Evolutionary conservation across 192 early-diverging fungal genomes (phyloP).

Genomic region (Geosiphon pyriformis): DNA sequence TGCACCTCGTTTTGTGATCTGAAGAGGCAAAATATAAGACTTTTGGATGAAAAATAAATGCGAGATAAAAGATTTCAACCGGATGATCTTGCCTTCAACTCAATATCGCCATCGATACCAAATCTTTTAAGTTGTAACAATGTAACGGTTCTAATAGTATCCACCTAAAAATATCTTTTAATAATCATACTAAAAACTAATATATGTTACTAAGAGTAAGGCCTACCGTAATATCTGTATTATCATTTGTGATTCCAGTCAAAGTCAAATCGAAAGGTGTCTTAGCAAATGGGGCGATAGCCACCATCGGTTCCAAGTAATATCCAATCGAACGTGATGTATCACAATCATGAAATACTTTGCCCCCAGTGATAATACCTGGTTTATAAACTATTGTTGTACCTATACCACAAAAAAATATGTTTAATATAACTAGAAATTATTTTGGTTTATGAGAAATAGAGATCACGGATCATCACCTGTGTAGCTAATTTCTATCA

Average conservation of each 20-base stretch:
- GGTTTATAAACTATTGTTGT: conserved; percentile 82
- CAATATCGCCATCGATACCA: conserved; percentile 78
- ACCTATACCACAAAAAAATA: conserved; percentile 36
- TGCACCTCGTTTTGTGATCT: conserved; percentile 84
- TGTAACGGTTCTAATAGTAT: conserved; percentile 85
- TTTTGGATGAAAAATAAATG: conserved; percentile 1
- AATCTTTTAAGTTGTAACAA: conserved; percentile 80
- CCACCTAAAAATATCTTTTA: conserved; percentile 48
- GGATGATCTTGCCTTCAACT: conserved; percentile 59
- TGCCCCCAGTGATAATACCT: conserved; percentile 86
- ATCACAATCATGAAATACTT: conserved; percentile 82
- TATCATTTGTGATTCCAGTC: conserved; percentile 90
- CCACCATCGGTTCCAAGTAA: conserved; percentile 87
- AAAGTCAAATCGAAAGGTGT: conserved; percentile 74
- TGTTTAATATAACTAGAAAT: background rate
- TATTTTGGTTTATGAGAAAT: background rate
- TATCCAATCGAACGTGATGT: conserved; percentile 84
- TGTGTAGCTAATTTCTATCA: conserved; percentile 91
- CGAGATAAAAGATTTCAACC: background rate
- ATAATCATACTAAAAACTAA: conserved; percentile 3
- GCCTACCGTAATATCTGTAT: conserved; percentile 81
- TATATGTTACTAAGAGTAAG: background rate
- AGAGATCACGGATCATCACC: conserved; percentile 38
- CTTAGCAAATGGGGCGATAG: conserved; percentile 91
- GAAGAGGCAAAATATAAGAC: conserved; percentile 19